A percentile compares a stretch with the other conserved stretches of the same genome.
These are phyloP conservation scores for Russula foetens DNA, from an alignment of 768 basidiomycete genomes.

Conservation along the genomic window DNA sequence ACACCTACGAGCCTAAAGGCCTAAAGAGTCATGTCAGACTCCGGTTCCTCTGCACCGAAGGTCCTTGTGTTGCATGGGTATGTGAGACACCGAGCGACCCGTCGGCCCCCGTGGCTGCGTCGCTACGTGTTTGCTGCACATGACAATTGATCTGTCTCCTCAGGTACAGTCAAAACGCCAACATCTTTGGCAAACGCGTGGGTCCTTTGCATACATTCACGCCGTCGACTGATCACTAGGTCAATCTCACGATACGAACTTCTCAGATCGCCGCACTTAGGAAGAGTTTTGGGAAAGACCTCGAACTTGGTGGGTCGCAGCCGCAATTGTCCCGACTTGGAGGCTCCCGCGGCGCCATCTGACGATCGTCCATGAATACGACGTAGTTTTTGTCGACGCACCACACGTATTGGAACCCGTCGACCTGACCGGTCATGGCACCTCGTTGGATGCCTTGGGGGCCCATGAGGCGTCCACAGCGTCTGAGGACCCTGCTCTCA, in stretches of 20 bases:
- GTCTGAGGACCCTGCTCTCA: constrained; percentile 41
- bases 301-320: constrained; percentile 49
- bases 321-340: background rate
- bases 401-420: constrained; percentile 59
- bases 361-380: background rate
- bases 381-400: constrained; percentile 64
- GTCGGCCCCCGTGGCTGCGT: background rate
- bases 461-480: constrained; percentile 30
- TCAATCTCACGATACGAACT: background rate
- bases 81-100: background rate
- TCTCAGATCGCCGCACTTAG: constrained; percentile 59
- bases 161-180: constrained; percentile 62
- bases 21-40: constrained; percentile 5
- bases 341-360: background rate
- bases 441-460: constrained; percentile 31
- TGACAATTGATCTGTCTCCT: background rate
- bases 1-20: too few relatives aligned
- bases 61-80: constrained; percentile 16
- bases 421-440: constrained; percentile 38
- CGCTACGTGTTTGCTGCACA: background rate
- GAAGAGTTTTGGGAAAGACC: constrained; percentile 50
- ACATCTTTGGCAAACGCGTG: constrained; percentile 62
- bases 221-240: background rate
- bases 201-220: constrained; percentile 19
- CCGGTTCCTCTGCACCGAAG: background rate